phyloP scores from a whole-genome alignment of 2,329 filamentous ascomycete genomes.

The Didymella arachidicola region DNA sequence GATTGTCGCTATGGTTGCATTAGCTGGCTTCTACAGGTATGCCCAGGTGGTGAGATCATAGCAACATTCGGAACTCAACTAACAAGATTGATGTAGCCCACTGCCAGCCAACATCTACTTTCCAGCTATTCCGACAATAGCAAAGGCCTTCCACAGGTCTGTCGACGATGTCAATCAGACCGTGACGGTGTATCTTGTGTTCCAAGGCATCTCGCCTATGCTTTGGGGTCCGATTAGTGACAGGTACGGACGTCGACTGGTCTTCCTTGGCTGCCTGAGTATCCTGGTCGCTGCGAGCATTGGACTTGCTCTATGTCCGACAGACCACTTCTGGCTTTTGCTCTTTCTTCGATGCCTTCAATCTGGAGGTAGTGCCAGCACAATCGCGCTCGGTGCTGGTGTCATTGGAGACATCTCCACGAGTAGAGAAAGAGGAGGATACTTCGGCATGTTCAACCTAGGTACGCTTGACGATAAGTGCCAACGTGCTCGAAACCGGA shows the following conservation, averaged over 20 bases:
- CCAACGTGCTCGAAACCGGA: too few relatives aligned
- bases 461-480: too few relatives aligned
- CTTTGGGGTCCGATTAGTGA: conserved; percentile 62
- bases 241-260: conserved; percentile 59
- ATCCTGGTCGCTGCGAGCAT: conserved; percentile 47
- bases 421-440: conserved; percentile 73
- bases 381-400: conserved; percentile 68
- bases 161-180: conserved; percentile 59
- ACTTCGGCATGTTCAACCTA: conserved; percentile 69
- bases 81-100: conserved; percentile 27
- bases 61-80: background rate
- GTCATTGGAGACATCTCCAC: conserved; percentile 76
- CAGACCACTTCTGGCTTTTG: conserved; percentile 43
- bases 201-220: conserved; percentile 62
- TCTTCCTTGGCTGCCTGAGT: conserved; percentile 55
- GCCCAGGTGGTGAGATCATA: conserved; percentile 8
- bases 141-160: conserved; percentile 51
- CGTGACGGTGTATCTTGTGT: conserved; percentile 58
- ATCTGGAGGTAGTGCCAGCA: conserved; percentile 51
- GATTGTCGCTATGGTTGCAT: conserved; percentile 42
- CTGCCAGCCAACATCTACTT: conserved; percentile 55
- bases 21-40: conserved; percentile 44
- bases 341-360: conserved; percentile 49
- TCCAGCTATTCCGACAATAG: conserved; percentile 46
- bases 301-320: conserved; percentile 46